Evolutionary conservation across 345 rosid species (phyloP).

Genomic region (thale cress (Arabidopsis thaliana)): TAIR10.1 NC_003074.8:22465501-22466000

Average conservation of each 20-base stretch:
- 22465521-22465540: background rate
- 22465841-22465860: background rate
- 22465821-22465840: background rate
- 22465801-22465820: background rate
- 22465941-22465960: conserved; percentile 31
- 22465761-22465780: background rate
- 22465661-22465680: conserved; percentile 11
- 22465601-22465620: background rate
- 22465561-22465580: background rate
- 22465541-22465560: background rate
- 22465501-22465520: background rate
- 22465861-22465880: background rate
- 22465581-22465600: background rate
- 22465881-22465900: conserved; percentile 25
- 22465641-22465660: background rate
- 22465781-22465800: conserved; percentile 21
- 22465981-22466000: background rate
- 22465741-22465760: background rate
- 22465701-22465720: conserved; percentile 24
- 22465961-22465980: background rate
- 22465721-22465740: background rate
- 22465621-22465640: conserved; percentile 7
- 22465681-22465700: conserved; percentile 9
- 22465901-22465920: background rate
- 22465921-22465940: background rate